Evolutionary conservation across 1,139 yeast species (phyloP), one percentile per base, ranked within the genome.

Genomic region (Taphrina confusa): DNA sequence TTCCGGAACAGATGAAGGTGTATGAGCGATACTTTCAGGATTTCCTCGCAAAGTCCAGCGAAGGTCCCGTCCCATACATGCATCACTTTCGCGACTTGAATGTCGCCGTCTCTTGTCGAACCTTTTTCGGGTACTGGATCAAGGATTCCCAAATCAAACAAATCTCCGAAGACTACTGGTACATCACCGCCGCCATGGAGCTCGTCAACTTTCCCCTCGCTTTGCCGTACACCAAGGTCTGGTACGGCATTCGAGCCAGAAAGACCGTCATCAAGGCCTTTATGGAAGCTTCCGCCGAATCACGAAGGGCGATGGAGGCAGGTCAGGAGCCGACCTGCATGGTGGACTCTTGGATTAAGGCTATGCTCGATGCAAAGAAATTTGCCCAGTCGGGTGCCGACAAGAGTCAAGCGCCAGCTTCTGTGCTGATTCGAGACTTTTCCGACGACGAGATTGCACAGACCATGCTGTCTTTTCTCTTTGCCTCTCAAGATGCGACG

Each of bases 401-500:
- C 50, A 65, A 66, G 62, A 56, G 61, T 45, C 73, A 72, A 45
- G 76, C 74, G 62, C 77, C 76, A n/a, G 80, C 76, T 27, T 72
- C 80, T 44, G 73, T 82, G 46, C 76, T 82, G 66, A 82, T 89
- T 66, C 84, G 97, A 72, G 92, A 87, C 66, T 92, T 92, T 76
- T 75, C 92, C 65, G 84, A 91, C 76, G 85, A 80, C 73, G 98
- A 92, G 74, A 91, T 92, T 68, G 87, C 96, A 33, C 97, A 92
- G 77, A 95, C 95, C 60, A 82, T 92, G 66, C 92, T 92, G 79
- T 92, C 98, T 20, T 92, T 92, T 74, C 79, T 92, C 73, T 92
- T 92, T 74, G 98, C 98, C 27, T 87, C 96, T 8, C 98, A 92
- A 76, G 98, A 92, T 75, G 98, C 98, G 31, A 87, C 97, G 5